These are phyloP conservation scores for Quercus wislizeni DNA, from an alignment of 306 rosid genomes.

Conservation along the genomic window DNA sequence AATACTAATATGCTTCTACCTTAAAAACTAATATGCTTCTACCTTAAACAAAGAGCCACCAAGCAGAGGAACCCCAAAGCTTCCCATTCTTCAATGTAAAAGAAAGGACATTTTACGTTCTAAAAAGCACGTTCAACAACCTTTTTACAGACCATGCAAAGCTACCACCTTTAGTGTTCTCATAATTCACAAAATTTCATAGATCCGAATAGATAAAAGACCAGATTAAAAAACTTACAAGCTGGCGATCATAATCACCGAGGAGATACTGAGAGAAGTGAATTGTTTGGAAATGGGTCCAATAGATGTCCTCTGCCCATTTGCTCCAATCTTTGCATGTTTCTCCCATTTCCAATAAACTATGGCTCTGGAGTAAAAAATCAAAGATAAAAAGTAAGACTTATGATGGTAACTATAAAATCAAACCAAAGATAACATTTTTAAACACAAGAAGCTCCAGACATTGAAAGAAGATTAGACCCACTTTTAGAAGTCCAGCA, in stretches of 20 bases:
- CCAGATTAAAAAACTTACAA: constrained; percentile 31
- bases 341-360: constrained; percentile 29
- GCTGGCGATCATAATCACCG: constrained; percentile 36
- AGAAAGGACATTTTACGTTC: not conserved
- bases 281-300: constrained; percentile 53
- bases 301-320: constrained; percentile 58
- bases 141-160: not conserved
- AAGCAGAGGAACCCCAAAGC: not conserved
- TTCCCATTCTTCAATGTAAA: not conserved
- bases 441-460: no score
- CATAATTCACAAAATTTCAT: not conserved
- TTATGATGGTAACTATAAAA: no score
- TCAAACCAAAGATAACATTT: no score
- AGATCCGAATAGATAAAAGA: not conserved
- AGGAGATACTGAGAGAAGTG: constrained; percentile 50
- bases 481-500: no score
- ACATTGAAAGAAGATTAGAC: no score
- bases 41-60: not conserved
- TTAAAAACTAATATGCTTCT: not conserved
- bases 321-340: constrained; percentile 28
- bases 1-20: not conserved
- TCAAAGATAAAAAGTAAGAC: not conserved
- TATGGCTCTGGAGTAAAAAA: not conserved
- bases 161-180: not conserved
- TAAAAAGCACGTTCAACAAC: not conserved